A percentile compares a stretch with the other conserved stretches of the same genome.
Evolutionary conservation across 257 asterid genomes (phyloP).

Genomic region (Primulina eburnea): DNA sequence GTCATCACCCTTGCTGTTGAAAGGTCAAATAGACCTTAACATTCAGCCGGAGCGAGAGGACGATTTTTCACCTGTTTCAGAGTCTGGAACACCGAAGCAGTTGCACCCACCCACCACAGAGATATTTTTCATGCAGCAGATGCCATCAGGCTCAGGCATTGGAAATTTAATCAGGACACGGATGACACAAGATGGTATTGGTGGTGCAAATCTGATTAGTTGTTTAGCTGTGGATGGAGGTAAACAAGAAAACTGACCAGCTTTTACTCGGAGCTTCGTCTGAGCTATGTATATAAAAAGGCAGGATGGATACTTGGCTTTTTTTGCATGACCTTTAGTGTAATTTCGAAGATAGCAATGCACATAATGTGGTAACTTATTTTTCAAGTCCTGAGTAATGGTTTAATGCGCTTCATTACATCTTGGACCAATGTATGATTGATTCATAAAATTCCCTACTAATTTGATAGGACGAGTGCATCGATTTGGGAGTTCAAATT

Average conservation of each 20-base stretch:
- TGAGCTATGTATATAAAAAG: conserved; percentile 34
- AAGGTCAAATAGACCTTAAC: conserved; percentile 84
- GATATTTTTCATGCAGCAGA: conserved; percentile 34
- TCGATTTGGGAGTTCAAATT: no score
- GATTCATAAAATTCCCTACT: no score
- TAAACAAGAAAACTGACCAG: conserved; percentile 21
- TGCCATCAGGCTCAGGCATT: conserved; percentile 20
- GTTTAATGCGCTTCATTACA: background rate
- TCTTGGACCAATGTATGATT: background rate
- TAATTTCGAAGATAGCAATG: conserved; percentile 7
- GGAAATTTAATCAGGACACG: conserved; percentile 33
- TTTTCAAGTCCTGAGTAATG: conserved; percentile 10
- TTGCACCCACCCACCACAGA: conserved; percentile 28
- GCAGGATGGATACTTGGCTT: conserved; percentile 20
- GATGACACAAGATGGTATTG: conserved; percentile 30
- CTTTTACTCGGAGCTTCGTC: conserved; percentile 33
- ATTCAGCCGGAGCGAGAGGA: conserved; percentile 84
- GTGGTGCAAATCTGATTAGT: conserved; percentile 13
- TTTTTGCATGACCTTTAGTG: conserved; percentile 16
- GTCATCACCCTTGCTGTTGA: conserved; percentile 38
- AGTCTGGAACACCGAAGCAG: conserved; percentile 31
- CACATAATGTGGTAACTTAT: conserved; percentile 9
- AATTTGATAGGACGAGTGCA: no score
- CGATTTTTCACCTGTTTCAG: conserved; percentile 46
- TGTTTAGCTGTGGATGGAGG: conserved; percentile 27